phyloP scores from a whole-genome alignment of 495 filamentous ascomycete species.

The Talaromyces trachyspermus region DNA sequence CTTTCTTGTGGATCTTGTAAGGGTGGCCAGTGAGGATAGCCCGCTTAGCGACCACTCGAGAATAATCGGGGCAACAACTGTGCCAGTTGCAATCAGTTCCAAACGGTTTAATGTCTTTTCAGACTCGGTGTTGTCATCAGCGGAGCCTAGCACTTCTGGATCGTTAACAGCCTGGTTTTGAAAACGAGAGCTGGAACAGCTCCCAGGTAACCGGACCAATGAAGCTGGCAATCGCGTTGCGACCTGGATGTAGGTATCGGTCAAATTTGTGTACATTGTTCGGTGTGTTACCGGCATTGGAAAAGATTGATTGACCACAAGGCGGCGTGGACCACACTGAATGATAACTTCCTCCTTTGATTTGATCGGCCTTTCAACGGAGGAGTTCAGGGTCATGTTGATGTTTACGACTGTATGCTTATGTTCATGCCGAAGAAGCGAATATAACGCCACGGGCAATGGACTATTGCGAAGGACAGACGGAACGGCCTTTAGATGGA shows the following conservation, averaged over 20 bases:
- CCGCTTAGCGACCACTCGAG: constrained; percentile 84
- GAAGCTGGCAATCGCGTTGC: constrained; percentile 85
- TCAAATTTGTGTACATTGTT: constrained; percentile 97
- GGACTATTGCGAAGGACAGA: constrained; percentile 47
- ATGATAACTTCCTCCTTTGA: constrained; percentile 85
- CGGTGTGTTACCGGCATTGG: constrained; percentile 69
- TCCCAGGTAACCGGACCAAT: constrained; percentile 86
- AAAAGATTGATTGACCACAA: constrained; percentile 85
- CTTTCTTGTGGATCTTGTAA: constrained; percentile 94
- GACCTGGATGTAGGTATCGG: constrained; percentile 84
- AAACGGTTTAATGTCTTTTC: constrained; percentile 34
- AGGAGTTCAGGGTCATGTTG: constrained; percentile 71
- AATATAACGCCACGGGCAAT: constrained; percentile 64
- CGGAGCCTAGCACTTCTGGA: constrained; percentile 32
- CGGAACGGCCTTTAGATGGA: constrained; percentile 72
- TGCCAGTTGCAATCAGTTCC: constrained; percentile 76
- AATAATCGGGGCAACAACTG: constrained; percentile 71
- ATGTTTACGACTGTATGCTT: constrained; percentile 84
- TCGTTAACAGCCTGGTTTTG: constrained; percentile 44
- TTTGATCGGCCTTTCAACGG: constrained; percentile 64
- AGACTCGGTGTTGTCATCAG: constrained; percentile 24
- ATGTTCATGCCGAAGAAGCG: constrained; percentile 86
- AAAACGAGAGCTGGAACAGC: constrained; percentile 84
- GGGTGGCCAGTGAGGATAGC: constrained; percentile 93
- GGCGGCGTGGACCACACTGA: constrained; percentile 78